Evolutionary conservation across 495 filamentous ascomycete genomes (phyloP).

Genomic region (Podospora australis): DNA sequence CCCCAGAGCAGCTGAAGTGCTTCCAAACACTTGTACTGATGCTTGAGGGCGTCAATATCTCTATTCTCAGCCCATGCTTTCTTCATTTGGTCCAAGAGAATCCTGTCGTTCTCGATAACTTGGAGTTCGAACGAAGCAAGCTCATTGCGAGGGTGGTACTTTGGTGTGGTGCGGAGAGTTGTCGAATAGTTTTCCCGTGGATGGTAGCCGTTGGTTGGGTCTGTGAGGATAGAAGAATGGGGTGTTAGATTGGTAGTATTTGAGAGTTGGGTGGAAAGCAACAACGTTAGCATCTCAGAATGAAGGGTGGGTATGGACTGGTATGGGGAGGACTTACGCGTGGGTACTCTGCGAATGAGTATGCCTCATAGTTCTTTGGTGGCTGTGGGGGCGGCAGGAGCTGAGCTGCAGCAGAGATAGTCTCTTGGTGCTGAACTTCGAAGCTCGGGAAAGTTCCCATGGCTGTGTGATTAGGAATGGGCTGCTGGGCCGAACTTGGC

Average conservation of each 20-base stretch:
- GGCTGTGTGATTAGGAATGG: too few relatives aligned
- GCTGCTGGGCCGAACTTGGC: too few relatives aligned
- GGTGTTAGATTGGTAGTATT: too few relatives aligned
- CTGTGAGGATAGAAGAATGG: too few relatives aligned
- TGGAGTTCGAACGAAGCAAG: slow-evolving; percentile 1
- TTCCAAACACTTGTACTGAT: too few relatives aligned
- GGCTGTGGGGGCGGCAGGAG: background rate
- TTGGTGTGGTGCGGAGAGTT: slow-evolving; percentile 7
- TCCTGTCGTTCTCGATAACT: slow-evolving; percentile 4
- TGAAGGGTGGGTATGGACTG: too few relatives aligned
- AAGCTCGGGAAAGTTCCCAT: too few relatives aligned
- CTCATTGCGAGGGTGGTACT: slow-evolving; percentile 11
- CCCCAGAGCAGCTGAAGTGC: too few relatives aligned
- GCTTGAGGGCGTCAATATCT: background rate
- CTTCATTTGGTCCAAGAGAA: slow-evolving; percentile 1
- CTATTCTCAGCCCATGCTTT: slow-evolving; percentile 3
- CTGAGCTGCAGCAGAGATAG: background rate
- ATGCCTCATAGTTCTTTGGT: background rate
- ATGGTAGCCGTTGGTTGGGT: too few relatives aligned
- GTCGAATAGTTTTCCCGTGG: background rate
- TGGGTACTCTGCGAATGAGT: background rate
- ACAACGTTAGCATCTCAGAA: too few relatives aligned
- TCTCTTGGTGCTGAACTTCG: background rate
- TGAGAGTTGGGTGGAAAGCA: too few relatives aligned
- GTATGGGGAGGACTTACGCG: background rate